Conservation (phyloP, 495 filamentous ascomycete genomes). For the Bacidia gigantensis region DNA sequence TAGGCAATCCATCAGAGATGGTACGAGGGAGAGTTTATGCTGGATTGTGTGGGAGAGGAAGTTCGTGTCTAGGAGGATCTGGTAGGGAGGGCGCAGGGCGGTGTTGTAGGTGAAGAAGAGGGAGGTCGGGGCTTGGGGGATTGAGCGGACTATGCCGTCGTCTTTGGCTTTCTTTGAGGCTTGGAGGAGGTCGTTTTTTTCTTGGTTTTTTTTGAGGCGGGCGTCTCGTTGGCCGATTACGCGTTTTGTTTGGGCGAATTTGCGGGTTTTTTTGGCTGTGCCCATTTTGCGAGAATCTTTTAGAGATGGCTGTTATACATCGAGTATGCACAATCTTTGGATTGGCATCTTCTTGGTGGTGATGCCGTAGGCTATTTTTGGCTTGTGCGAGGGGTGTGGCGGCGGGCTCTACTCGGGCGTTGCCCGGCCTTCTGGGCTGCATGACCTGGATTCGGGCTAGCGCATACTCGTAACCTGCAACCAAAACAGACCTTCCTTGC, state of each 20-base stretch:
- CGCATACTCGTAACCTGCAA: slow-evolving; percentile 3
- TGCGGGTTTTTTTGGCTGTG: slow-evolving; percentile 33
- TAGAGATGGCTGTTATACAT: too few relatives aligned
- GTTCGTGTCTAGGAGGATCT: slow-evolving; percentile 44
- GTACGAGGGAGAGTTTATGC: slow-evolving; percentile 73
- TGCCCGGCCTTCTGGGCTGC: slow-evolving; percentile 1
- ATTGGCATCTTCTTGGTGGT: too few relatives aligned
- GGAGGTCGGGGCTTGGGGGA: slow-evolving; percentile 56
- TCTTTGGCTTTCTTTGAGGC: slow-evolving; percentile 34
- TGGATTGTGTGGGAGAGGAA: slow-evolving; percentile 87
- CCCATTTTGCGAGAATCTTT: too few relatives aligned
- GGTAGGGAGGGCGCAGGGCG: slow-evolving; percentile 79
- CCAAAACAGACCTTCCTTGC: background rate
- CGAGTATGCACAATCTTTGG: too few relatives aligned
- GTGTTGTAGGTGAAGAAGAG: slow-evolving; percentile 96
- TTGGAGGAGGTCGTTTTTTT: slow-evolving; percentile 34
- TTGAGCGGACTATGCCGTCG: slow-evolving; percentile 48
- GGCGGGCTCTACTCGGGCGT: too few relatives aligned
- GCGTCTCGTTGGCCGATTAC: slow-evolving; percentile 37
- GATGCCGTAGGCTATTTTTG: slow-evolving; percentile 17
- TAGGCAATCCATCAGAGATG: slow-evolving; percentile 69
- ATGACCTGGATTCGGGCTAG: background rate
- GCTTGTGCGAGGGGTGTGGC: too few relatives aligned
- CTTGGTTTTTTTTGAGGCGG: slow-evolving; percentile 38
- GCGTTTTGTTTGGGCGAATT: slow-evolving; percentile 36